Conservation (phyloP, 345 rosid genomes). For the Lepidium didymum region DNA sequence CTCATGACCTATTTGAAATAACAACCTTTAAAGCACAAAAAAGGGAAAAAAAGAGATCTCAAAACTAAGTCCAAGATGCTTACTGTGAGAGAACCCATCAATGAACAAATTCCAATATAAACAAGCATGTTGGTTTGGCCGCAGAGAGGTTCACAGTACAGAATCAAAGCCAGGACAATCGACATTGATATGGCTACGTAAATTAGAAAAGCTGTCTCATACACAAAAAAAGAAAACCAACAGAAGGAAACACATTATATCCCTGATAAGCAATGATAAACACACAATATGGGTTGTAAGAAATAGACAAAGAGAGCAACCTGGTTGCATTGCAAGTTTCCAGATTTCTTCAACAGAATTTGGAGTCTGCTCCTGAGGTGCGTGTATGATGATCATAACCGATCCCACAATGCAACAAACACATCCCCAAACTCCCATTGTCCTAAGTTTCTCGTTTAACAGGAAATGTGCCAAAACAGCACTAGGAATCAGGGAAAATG, state of each 20-base stretch:
- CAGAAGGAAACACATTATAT: neutral
- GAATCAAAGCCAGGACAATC: constrained; percentile 61
- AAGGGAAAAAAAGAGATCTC: neutral
- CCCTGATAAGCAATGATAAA: neutral
- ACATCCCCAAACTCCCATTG: constrained; percentile 83
- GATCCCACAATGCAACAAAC: constrained; percentile 85
- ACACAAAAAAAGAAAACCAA: neutral
- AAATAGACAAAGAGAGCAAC: constrained; percentile 21
- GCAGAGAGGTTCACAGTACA: constrained; percentile 76
- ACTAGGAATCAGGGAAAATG: constrained; percentile 24
- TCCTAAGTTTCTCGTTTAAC: constrained; percentile 62
- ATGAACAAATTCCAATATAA: constrained; percentile 82
- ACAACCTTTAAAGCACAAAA: neutral
- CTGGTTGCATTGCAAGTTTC: constrained; percentile 79
- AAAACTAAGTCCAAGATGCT: neutral
- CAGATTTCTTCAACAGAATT: constrained; percentile 74
- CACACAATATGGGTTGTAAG: neutral
- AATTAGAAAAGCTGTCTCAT: constrained; percentile 63
- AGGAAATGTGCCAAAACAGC: constrained; percentile 85
- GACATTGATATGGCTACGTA: constrained; percentile 64
- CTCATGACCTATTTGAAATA: constrained; percentile 59
- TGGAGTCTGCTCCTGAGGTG: constrained; percentile 81
- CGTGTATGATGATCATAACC: constrained; percentile 79
- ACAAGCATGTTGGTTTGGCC: constrained; percentile 81
- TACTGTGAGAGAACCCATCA: constrained; percentile 83